phyloP scores from a whole-genome alignment of 108 stramenopile species.

The Skeletonema marinoi region DNA sequence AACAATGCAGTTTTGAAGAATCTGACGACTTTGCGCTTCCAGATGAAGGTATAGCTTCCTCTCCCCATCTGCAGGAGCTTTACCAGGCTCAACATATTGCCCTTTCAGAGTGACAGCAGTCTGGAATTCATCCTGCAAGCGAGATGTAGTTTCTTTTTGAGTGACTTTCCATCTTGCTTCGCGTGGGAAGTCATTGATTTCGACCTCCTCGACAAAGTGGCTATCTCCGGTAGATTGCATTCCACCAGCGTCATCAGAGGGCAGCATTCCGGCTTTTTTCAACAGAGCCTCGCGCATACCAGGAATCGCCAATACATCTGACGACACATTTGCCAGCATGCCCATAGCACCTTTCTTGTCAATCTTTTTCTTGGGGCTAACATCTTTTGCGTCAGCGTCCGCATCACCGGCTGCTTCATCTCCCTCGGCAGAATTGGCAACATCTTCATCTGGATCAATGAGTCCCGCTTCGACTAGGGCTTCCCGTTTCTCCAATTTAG shows the following conservation, averaged over 20 bases:
- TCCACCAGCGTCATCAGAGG: constrained; percentile 39
- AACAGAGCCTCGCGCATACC: constrained; percentile 87
- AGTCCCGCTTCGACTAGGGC: constrained; percentile 89
- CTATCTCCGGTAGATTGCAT: constrained; percentile 53
- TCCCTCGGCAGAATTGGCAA: constrained; percentile 44
- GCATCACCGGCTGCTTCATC: constrained; percentile 30
- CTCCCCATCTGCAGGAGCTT: constrained; percentile 66
- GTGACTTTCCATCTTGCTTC: constrained; percentile 91
- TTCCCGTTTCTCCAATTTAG: constrained; percentile 87
- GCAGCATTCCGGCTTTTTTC: constrained; percentile 72
- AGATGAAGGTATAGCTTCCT: constrained; percentile 84
- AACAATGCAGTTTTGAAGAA: constrained; percentile 74
- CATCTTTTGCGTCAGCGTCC: constrained; percentile 10
- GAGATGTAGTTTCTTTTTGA: constrained; percentile 85
- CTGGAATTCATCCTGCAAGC: constrained; percentile 90
- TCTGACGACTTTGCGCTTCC: constrained; percentile 80
- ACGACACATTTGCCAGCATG: constrained; percentile 72
- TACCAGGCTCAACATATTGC: constrained; percentile 70
- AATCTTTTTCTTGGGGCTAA: constrained; percentile 11
- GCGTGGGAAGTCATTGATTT: constrained; percentile 94
- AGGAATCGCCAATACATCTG: constrained; percentile 82
- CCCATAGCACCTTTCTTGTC: constrained; percentile 50
- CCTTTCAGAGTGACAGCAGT: constrained; percentile 92
- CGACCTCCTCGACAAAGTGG: constrained; percentile 87
- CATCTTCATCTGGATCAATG: constrained; percentile 84